Evolutionary conservation across 371 early-diverging fungal species (phyloP).

Genomic region (Lichtheimia ornata): DNA sequence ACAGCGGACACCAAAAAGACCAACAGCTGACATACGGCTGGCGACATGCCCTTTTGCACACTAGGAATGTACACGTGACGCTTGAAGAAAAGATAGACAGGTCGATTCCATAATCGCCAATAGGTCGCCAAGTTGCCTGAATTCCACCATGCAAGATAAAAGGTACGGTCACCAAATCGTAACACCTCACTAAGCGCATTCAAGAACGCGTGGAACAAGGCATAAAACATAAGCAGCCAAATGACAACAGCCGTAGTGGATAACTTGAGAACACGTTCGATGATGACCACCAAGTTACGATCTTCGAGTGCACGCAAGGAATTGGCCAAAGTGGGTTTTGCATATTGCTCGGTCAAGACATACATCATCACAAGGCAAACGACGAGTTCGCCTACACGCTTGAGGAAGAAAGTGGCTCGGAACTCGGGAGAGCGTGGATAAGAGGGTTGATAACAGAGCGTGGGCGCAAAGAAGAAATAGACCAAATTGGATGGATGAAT

Average conservation of each 20-base stretch:
- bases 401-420: constrained; percentile 75
- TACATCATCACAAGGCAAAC: constrained; percentile 76
- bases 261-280: constrained; percentile 87
- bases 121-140: constrained; percentile 79
- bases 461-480: constrained; percentile 85
- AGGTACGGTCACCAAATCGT: constrained; percentile 88
- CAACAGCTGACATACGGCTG: constrained; percentile 55
- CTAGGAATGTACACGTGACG: constrained; percentile 81
- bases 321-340: constrained; percentile 84
- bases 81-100: constrained; percentile 86
- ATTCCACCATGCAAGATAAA: constrained; percentile 95
- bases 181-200: constrained; percentile 85
- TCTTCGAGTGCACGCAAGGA: constrained; percentile 75
- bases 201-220: constrained; percentile 83
- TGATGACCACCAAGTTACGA: constrained; percentile 61
- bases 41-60: constrained; percentile 53
- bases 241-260: constrained; percentile 78
- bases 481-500: constrained; percentile 66
- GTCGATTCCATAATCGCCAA: constrained; percentile 92
- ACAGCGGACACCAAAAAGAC: constrained; percentile 85
- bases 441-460: constrained; percentile 86
- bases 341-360: constrained; percentile 81
- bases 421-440: constrained; percentile 79
- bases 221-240: constrained; percentile 91
- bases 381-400: constrained; percentile 72